Conservation (phyloP, 805 yeast species). For the Lachancea kluyveri region DNA sequence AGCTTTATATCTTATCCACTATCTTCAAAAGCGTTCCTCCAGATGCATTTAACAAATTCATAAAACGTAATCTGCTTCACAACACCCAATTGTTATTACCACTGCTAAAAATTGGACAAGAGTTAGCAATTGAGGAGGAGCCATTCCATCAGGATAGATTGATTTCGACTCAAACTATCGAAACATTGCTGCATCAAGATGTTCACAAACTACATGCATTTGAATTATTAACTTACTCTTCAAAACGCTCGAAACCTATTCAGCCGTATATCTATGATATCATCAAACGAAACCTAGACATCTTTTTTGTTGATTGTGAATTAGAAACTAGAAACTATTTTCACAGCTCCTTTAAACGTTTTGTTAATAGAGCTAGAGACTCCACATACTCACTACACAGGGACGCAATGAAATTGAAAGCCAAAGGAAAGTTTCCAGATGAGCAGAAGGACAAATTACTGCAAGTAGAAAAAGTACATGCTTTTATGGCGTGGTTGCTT, state of each 20-base stretch:
- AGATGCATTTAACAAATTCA: constrained; percentile 35
- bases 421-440: constrained; percentile 32
- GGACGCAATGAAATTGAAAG: constrained; percentile 39
- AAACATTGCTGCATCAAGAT: constrained; percentile 40
- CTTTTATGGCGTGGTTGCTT: constrained; percentile 39
- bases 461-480: constrained; percentile 29
- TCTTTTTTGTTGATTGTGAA: constrained; percentile 57
- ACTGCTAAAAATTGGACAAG: constrained; percentile 59
- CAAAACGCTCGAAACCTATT: constrained; percentile 56
- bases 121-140: constrained; percentile 45
- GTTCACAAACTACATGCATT: constrained; percentile 46
- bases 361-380: constrained; percentile 61
- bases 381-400: constrained; percentile 55
- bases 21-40: constrained; percentile 48
- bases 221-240: constrained; percentile 54
- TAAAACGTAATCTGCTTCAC: constrained; percentile 12
- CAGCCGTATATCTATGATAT: constrained; percentile 38
- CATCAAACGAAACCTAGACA: constrained; percentile 39
- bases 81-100: constrained; percentile 39
- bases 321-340: constrained; percentile 65
- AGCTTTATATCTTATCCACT: constrained; percentile 55
- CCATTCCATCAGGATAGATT: constrained; percentile 38
- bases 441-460: constrained; percentile 32
- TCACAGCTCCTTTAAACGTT: constrained; percentile 52
- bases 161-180: constrained; percentile 30